Percentiles rank a stretch among this genome's conserved stretches.
Evolutionary conservation across 306 rosid genomes (phyloP).

Genomic region (Quercus rubra): DNA sequence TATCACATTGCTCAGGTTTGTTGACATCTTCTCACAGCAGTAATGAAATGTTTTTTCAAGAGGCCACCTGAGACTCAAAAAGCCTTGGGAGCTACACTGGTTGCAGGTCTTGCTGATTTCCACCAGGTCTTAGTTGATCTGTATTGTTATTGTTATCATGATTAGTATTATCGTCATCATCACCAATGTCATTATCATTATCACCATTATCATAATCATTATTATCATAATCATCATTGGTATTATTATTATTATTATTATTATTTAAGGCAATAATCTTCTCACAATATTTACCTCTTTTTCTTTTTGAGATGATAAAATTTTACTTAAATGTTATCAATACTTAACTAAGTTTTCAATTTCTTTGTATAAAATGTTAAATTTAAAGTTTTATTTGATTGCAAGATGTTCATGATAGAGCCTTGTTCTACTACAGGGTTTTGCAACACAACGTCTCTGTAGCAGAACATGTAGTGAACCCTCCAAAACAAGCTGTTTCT

Average conservation of each 20-base stretch:
- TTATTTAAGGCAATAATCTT: not conserved
- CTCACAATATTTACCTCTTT: not conserved
- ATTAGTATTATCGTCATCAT: not conserved
- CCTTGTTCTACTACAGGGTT: conserved; percentile 97
- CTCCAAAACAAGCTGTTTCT: conserved; percentile 99
- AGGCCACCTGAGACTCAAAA: conserved; percentile 94
- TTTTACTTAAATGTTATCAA: not conserved
- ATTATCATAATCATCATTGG: not conserved
- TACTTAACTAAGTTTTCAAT: not conserved
- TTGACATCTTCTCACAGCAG: conserved; percentile 94
- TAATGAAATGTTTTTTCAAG: conserved; percentile 97
- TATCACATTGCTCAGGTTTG: conserved; percentile 74
- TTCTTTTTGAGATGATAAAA: not conserved
- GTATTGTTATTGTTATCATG: not conserved
- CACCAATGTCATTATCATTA: not conserved
- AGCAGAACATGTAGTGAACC: conserved; percentile 89
- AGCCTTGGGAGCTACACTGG: conserved; percentile 92
- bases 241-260: not conserved
- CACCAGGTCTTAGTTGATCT: conserved; percentile 63
- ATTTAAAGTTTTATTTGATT: conserved; percentile 32
- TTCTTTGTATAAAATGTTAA: conserved; percentile 27
- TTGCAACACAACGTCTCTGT: conserved; percentile 67
- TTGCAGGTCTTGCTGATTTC: conserved; percentile 90
- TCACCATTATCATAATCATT: not conserved
- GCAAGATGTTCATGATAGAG: conserved; percentile 98